Evolutionary conservation across 345 rosid genomes (phyloP), one percentile per base, ranked within the genome.

Genomic region (Garcia nutans): DNA sequence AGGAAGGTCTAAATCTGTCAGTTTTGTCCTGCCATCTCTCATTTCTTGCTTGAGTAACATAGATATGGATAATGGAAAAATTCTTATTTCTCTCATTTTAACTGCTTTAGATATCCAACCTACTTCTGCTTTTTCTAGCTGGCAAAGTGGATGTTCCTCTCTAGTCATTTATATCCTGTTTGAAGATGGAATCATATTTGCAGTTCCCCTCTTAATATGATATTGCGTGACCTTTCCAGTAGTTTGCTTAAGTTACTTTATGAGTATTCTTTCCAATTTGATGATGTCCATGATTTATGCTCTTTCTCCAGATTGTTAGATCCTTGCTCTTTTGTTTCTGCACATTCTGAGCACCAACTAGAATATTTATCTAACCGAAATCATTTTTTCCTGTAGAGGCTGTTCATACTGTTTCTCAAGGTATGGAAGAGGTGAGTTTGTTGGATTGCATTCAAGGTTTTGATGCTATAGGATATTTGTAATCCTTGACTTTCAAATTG

Each of bases 381-480:
- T 37, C 31, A 55, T 76, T 49, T 49, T 80, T 2, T 75, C 76
- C 68, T 77, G 84, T 88, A 94, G 97, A 88, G 74, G 74, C 81
- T 79, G 92, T 85, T 59, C 83, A 65, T 66, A 84, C 87, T 81
- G 90, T 83, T 73, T 82, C 97, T 82, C 91, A 81, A 77, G 86
- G 85, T 37, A 79, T 84, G 82, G 76, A 73, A 47, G 88, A 90
- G 92, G 97, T 94, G 86, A 85, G 88, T 82, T 71, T 33, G 66
- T 23, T 58, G 0, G 54, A 50, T 22, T 56, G 50, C 37, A 26
- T 65, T 65, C 22, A 55, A 15, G 23, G 26, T 66, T 57, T 47
- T 67, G 41, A 37, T 63, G n/a, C 62, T 41, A 28, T 52, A 8
- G 52, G 11, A 66, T 56, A 19, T 50, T 44, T 42, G 10, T 57